Evolutionary conservation across 1,284 basidiomycete species (phyloP), one percentile per base, ranked within the genome.

Genomic region (Boletus sp.): DNA sequence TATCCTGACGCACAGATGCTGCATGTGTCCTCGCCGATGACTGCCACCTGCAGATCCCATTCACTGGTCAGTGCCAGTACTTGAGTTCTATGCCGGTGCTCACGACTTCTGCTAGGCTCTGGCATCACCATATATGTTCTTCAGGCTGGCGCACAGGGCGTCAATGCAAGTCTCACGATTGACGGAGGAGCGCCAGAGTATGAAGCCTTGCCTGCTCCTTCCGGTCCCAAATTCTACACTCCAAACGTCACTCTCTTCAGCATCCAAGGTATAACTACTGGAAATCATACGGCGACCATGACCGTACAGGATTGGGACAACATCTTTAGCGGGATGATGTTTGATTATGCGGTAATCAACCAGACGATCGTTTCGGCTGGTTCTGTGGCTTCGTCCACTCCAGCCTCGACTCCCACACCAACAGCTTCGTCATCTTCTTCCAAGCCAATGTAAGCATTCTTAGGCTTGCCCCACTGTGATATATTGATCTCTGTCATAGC

Each of bases 11-110:
- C 9, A 13, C 47, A 54, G 57, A 51, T 40, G 57, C 54, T 3
- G 42, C 46, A 12, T 58, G 57, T 42, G 46, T 42, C 4, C 2
- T 41, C 8, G 34, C 40, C 7, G 38, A 57, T 34, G 8, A 49
- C 25, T 58, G 58, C 23, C 42, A 51, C 25, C 37, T 56, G 26
- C 46, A 60, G n/a, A 52, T 60, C 6, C 55, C 55, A 17, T 60
- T 58, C 39, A 46, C 26, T 23, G 50, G 57, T 51, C 17, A 33
- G 45, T 25, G 9, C 20, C 22, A 27, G n/a, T 17, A 2, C 4
- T 3, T 34, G 19, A 14, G 22, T 0, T n/a, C 7, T 13, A 30
- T 32, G 14, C 8, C 27, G 4, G 20, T 10, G 29, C 3, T 56
- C 17, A 55, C n/a, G n/a, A 34, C n/a, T 9, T 39, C 16, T 36